phyloP scores from a whole-genome alignment of 495 filamentous ascomycete genomes.

The Lepraria neglecta region DNA sequence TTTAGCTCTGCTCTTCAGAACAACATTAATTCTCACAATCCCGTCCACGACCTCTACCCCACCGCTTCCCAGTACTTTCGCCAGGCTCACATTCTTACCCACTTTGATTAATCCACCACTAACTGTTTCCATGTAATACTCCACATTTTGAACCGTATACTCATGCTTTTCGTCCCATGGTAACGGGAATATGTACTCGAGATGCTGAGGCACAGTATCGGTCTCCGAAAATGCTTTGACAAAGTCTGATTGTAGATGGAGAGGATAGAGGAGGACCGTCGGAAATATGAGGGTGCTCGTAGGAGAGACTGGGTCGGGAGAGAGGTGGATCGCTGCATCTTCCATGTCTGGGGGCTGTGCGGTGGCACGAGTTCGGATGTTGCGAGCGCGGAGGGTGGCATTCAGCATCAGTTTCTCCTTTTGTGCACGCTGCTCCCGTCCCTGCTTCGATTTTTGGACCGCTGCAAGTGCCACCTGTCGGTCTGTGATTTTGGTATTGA shows the following conservation, averaged over 20 bases:
- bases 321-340: conserved; percentile 60
- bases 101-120: conserved; percentile 78
- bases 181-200: conserved; percentile 70
- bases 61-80: conserved; percentile 66
- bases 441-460: conserved; percentile 33
- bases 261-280: conserved; percentile 74
- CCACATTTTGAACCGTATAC: conserved; percentile 60
- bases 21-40: conserved; percentile 69
- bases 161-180: conserved; percentile 76
- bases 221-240: conserved; percentile 77
- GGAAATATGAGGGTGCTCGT: conserved; percentile 68
- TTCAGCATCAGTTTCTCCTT: conserved; percentile 54
- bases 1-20: conserved; percentile 60
- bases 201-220: conserved; percentile 56
- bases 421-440: conserved; percentile 43
- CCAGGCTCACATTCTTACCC: conserved; percentile 71
- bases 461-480: conserved; percentile 40
- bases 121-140: conserved; percentile 81
- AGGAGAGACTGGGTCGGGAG: conserved; percentile 66
- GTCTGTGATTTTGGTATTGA: conserved; percentile 50
- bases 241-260: conserved; percentile 75
- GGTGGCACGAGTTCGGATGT: conserved; percentile 60
- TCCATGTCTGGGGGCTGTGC: conserved; percentile 76
- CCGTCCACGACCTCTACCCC: conserved; percentile 85
- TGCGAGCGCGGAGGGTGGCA: conserved; percentile 67